These are phyloP conservation scores for Seminavis robusta DNA, from an alignment of 108 stramenopile genomes.

Conservation along the genomic window DNA sequence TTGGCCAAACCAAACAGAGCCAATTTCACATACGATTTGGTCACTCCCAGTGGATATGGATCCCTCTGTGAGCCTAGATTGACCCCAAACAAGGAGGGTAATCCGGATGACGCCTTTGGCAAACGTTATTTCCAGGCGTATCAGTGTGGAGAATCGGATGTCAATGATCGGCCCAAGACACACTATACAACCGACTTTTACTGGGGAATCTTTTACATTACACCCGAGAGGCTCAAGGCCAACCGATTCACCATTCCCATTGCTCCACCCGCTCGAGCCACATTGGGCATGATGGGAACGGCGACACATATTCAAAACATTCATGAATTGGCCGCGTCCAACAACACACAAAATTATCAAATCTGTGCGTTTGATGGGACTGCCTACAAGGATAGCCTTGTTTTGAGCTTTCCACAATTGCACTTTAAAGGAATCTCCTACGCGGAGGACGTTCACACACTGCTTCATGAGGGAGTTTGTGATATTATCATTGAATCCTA, in stretches of 20 bases:
- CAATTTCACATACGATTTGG: conserved; percentile 27
- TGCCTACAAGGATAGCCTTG: background rate
- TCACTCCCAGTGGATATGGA: conserved; percentile 25
- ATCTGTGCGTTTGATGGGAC: background rate
- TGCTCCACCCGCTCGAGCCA: conserved; percentile 16
- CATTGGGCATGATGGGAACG: conserved; percentile 20
- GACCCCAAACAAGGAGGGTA: too few species aligned
- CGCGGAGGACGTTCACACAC: conserved; percentile 3
- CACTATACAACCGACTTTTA: conserved; percentile 28
- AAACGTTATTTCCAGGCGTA: conserved; percentile 14
- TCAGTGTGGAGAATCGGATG: conserved; percentile 25
- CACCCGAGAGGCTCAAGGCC: conserved; percentile 17
- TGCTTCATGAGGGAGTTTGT: conserved; percentile 12
- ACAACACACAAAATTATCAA: background rate
- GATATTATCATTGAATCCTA: conserved; percentile 11
- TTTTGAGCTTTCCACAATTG: conserved; percentile 11
- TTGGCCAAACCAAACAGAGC: conserved; percentile 6
- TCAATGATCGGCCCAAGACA: conserved; percentile 10
- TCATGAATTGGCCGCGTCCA: conserved; percentile 16
- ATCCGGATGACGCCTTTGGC: background rate
- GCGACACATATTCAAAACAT: conserved; percentile 10
- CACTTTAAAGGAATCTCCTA: background rate
- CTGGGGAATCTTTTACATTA: conserved; percentile 21
- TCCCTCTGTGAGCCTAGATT: conserved; percentile 8
- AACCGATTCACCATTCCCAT: conserved; percentile 25